These are phyloP conservation scores for Coprinellus micaceus DNA, from an alignment of 768 basidiomycete genomes.

Conservation along the genomic window DNA sequence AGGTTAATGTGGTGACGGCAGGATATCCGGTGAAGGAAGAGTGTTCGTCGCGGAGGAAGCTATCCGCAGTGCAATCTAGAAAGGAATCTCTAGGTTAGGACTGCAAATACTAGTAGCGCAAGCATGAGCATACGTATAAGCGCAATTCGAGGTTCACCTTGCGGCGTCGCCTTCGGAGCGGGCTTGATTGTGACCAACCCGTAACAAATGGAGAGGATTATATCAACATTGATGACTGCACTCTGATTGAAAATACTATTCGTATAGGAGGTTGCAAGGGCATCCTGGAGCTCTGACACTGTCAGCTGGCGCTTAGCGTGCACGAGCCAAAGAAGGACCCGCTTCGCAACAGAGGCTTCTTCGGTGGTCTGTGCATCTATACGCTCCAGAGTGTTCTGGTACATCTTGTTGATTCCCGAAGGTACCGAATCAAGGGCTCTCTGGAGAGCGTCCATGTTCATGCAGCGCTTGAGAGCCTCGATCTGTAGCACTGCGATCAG, in stretches of 20 bases:
- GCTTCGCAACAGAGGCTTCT: neutral
- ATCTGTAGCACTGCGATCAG: neutral
- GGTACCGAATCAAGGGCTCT: neutral
- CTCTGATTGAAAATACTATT: neutral
- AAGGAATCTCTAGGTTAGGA: neutral
- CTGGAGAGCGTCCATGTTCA: neutral
- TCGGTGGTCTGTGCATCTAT: neutral
- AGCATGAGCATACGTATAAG: neutral
- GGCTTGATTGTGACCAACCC: neutral
- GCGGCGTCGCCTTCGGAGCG: neutral
- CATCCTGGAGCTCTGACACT: neutral
- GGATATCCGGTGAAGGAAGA: neutral
- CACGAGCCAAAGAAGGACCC: neutral
- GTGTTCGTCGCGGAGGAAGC: neutral
- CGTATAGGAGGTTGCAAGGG: neutral
- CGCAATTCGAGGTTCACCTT: neutral
- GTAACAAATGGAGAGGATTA: neutral
- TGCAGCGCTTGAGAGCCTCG: neutral
- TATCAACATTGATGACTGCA: neutral
- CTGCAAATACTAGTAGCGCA: neutral
- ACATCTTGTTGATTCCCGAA: neutral
- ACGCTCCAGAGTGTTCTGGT: neutral
- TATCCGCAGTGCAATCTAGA: neutral
- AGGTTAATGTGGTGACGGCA: neutral
- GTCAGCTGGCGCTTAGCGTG: neutral